Evolutionary conservation across 2,329 filamentous ascomycete species (phyloP), one percentile per base, ranked within the genome.

Genomic region (Exophiala alcalophila): DNA sequence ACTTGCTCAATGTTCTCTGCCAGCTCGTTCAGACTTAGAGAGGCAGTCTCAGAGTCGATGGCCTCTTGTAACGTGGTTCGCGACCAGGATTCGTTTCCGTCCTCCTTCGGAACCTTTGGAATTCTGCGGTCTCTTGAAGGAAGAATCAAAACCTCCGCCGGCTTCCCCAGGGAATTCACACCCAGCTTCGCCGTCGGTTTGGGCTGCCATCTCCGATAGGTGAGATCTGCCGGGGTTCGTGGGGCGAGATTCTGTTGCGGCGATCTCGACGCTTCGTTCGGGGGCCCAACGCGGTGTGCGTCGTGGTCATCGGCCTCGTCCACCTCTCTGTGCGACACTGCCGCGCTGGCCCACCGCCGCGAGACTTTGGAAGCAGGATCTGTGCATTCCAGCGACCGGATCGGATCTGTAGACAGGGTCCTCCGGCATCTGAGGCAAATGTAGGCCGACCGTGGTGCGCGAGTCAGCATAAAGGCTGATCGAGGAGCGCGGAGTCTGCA

Each of bases 101-200:
- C 25, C 10, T 19, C 38, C 15, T 33, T 30, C 9, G 44, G 47
- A 3, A 44, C 43, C n/a, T 35, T 20, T 12, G 39, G 49, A 23
- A 49, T 47, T 27, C 38, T 44, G 11, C 57, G 59, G 35, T 54
- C 44, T 34, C 41, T 49, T 14, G 58, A 46, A 26, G 55, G 53
- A 6, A 67, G 54, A 16, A 68, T 55, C 18, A 68, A 49, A 4
- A 68, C 59, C 35, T 67, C 57, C 3, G 59, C 64, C 1, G 64
- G 64, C 34, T 62, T 56, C 19, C 66, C 66, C 6, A 68, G 49
- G 1, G 61, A 46, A 25, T 61, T 51, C 19, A 65, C 59, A 23
- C 57, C 58, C 6, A 67, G 58, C 5, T 56, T 30, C 3, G 60
- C 52, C 5, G 43, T 45, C n/a, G 34, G 44, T 15, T 44, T 33